Conservation (phyloP, 106 monocot genomes). For the Iris macrosiphon region DNA sequence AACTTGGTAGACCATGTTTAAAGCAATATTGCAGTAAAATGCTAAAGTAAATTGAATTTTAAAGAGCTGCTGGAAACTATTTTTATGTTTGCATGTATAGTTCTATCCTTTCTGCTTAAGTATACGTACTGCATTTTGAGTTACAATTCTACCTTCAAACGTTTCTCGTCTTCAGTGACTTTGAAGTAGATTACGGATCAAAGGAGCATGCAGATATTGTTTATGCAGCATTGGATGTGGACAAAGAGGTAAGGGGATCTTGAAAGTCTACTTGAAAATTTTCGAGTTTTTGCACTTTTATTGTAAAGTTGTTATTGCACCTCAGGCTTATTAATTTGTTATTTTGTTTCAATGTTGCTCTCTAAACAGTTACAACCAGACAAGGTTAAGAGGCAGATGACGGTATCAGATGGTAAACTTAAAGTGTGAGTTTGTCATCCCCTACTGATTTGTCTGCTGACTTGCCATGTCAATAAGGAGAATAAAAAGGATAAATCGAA, state of each 20-base stretch:
- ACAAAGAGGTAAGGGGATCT: constrained; percentile 93
- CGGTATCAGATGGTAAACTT: constrained; percentile 56
- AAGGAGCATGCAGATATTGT: constrained; percentile 69
- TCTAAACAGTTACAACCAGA: constrained; percentile 76
- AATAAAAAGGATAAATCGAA: too few relatives aligned
- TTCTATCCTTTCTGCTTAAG: too few relatives aligned
- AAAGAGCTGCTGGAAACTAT: too few relatives aligned
- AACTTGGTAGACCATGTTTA: too few relatives aligned
- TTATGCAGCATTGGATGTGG: constrained; percentile 65
- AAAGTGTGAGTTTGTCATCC: constrained; percentile 56
- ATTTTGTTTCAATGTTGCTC: neutral
- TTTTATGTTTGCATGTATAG: too few relatives aligned
- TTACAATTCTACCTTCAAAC: too few relatives aligned
- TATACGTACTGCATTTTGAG: too few relatives aligned
- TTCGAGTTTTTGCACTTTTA: neutral
- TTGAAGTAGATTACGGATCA: constrained; percentile 90
- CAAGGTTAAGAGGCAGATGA: constrained; percentile 80
- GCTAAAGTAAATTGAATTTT: too few relatives aligned
- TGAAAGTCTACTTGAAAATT: too few relatives aligned
- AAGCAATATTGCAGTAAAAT: too few relatives aligned
- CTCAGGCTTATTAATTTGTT: neutral
- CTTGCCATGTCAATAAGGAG: too few relatives aligned
- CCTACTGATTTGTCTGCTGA: neutral
- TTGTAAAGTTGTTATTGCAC: neutral
- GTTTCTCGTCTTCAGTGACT: constrained; percentile 61